Percentiles rank a stretch among this genome's conserved stretches.
These are phyloP conservation scores for Plantago major DNA, from an alignment of 257 asterid genomes.

Conservation along the genomic window DNA sequence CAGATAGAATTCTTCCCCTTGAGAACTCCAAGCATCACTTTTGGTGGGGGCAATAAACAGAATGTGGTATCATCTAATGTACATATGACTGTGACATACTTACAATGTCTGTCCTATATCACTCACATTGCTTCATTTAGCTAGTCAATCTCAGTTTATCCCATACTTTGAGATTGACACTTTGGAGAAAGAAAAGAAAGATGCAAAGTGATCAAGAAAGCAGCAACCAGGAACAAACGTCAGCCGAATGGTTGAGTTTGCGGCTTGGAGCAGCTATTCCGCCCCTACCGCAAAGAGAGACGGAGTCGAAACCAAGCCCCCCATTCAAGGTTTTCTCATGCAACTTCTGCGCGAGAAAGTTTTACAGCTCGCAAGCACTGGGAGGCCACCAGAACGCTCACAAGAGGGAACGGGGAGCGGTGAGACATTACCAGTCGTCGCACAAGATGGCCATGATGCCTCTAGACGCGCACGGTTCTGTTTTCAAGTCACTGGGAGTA, in stretches of 20 bases:
- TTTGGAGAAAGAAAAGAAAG: conserved; percentile 3
- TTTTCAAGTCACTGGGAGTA: conserved; percentile 51
- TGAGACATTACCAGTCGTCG: conserved; percentile 40
- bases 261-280: conserved; percentile 28
- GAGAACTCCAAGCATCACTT: conserved; percentile 28
- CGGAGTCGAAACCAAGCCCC: conserved; percentile 27
- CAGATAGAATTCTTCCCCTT: conserved; percentile 33
- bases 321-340: conserved; percentile 51
- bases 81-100: too few relatives aligned
- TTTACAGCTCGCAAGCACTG: conserved; percentile 72
- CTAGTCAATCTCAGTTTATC: conserved; percentile 23
- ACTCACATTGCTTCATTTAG: conserved; percentile 25
- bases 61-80: not conserved
- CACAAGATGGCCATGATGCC: conserved; percentile 29
- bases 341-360: conserved; percentile 66
- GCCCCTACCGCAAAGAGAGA: conserved; percentile 18
- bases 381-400: conserved; percentile 93
- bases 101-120: conserved; percentile 23
- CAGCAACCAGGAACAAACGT: conserved; percentile 16
- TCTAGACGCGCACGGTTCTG: conserved; percentile 13
- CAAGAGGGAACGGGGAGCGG: conserved; percentile 67
- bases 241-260: conserved; percentile 46
- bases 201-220: conserved; percentile 14
- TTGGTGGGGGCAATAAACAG: conserved; percentile 39
- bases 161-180: conserved; percentile 8